A percentile compares a stretch with the other conserved stretches of the same genome.
Conservation (phyloP, 2,329 filamentous ascomycete genomes). For the Metarhizium robertsii region DNA sequence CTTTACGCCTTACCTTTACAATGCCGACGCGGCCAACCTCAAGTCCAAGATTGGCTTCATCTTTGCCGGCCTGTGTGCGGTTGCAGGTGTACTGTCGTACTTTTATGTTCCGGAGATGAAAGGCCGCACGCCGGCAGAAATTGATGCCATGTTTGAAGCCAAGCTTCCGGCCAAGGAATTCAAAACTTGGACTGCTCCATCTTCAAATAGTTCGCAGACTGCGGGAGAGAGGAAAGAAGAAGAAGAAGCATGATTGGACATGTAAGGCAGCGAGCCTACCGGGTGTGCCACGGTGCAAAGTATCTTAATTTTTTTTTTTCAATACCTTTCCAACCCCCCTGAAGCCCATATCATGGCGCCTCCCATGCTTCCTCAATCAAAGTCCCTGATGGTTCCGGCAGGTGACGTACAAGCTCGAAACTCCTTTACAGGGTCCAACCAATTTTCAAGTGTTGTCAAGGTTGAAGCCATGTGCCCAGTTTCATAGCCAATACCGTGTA, state of each 20-base stretch:
- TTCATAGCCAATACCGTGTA: too few relatives aligned
- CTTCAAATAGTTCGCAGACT: not conserved
- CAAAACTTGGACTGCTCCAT: not conserved
- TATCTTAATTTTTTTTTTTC: not conserved
- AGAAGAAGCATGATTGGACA: not conserved
- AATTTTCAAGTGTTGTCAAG: too few relatives aligned
- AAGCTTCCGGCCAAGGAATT: constrained; percentile 17
- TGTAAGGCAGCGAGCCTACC: not conserved
- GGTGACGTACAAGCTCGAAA: too few relatives aligned
- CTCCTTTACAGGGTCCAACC: too few relatives aligned
- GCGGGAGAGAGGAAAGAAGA: not conserved
- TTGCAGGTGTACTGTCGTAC: constrained; percentile 28
- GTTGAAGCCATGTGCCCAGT: too few relatives aligned
- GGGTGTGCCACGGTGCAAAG: not conserved
- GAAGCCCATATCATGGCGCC: too few relatives aligned
- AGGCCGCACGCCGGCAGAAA: constrained; percentile 34
- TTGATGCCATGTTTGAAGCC: constrained; percentile 31
- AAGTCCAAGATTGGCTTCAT: constrained; percentile 32
- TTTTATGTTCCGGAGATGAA: constrained; percentile 43
- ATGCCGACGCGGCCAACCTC: constrained; percentile 23
- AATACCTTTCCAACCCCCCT: too few relatives aligned
- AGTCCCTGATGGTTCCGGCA: too few relatives aligned
- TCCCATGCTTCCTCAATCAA: too few relatives aligned
- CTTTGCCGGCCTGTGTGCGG: constrained; percentile 25
- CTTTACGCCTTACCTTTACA: constrained; percentile 35